phyloP scores from a whole-genome alignment of 257 asterid genomes.

The Oldenlandia corymbosa region DNA sequence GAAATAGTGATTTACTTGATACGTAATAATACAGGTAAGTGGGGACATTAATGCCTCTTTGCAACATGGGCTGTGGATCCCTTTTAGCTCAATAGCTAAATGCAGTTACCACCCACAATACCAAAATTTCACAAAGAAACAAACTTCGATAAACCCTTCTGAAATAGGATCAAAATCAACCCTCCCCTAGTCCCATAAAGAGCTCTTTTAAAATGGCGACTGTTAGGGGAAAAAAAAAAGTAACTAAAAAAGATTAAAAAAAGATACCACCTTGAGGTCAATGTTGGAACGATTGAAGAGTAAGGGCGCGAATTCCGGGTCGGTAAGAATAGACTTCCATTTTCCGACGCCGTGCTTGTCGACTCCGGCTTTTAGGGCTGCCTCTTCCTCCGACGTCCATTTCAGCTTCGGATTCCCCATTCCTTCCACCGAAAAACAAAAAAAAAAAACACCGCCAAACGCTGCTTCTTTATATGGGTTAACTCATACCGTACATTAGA shows the following conservation, averaged over 20 bases:
- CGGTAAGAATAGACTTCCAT: conserved; percentile 49
- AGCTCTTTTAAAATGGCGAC: neutral
- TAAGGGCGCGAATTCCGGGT: conserved; percentile 30
- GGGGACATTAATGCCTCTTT: neutral
- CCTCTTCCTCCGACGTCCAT: conserved; percentile 58
- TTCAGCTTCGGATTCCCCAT: conserved; percentile 61
- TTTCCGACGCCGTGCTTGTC: conserved; percentile 51
- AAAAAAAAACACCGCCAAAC: too few relatives aligned
- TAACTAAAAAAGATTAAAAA: neutral
- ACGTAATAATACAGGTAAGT: neutral
- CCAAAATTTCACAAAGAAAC: neutral
- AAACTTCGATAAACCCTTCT: neutral
- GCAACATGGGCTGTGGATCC: neutral
- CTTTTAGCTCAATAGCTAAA: neutral
- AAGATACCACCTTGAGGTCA: conserved; percentile 48
- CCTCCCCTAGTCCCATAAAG: too few relatives aligned
- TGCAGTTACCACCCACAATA: neutral
- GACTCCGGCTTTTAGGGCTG: conserved; percentile 52
- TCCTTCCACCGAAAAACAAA: neutral
- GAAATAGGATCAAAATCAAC: too few relatives aligned
- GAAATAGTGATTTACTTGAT: too few relatives aligned
- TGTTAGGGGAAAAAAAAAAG: neutral
- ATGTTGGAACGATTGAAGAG: conserved; percentile 51
- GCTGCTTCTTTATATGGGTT: too few relatives aligned
- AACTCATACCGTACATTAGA: too few relatives aligned